Conservation (phyloP, 805 yeast species). For the Metschnikowia gelsemii region DNA sequence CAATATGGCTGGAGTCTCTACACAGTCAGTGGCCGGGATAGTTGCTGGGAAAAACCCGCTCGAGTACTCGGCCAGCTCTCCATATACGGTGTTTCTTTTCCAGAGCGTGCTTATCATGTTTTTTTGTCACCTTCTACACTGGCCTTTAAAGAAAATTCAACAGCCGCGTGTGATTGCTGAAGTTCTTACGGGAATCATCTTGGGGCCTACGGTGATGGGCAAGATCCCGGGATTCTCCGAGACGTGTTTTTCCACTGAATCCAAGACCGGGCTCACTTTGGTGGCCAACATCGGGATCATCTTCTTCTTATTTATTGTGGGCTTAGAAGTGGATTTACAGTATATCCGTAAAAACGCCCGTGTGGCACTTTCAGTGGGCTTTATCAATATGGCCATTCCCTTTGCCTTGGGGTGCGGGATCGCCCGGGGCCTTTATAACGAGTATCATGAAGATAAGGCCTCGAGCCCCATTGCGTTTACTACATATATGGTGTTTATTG, state of each 20-base stretch:
- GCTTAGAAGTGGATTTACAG: slow-evolving; percentile 71
- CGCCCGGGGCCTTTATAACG: slow-evolving; percentile 63
- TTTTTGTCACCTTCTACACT: slow-evolving; percentile 58
- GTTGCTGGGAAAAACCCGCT: slow-evolving; percentile 73
- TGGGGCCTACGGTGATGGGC: slow-evolving; percentile 78
- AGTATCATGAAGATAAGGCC: slow-evolving; percentile 40
- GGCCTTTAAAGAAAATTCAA: slow-evolving; percentile 57
- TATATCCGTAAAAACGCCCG: slow-evolving; percentile 60
- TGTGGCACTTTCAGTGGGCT: slow-evolving; percentile 67
- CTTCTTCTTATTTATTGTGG: slow-evolving; percentile 71
- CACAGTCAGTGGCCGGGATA: slow-evolving; percentile 58
- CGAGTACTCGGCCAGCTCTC: slow-evolving; percentile 54
- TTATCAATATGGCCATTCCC: slow-evolving; percentile 72
- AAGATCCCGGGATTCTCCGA: slow-evolving; percentile 64
- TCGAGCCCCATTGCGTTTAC: slow-evolving; percentile 53
- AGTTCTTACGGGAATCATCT: slow-evolving; percentile 69
- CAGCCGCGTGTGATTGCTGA: slow-evolving; percentile 85
- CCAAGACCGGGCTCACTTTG: slow-evolving; percentile 62
- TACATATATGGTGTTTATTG: slow-evolving; percentile 75
- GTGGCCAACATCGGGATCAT: slow-evolving; percentile 76
- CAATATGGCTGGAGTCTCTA: slow-evolving; percentile 33
- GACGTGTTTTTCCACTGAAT: slow-evolving; percentile 61
- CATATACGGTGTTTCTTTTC: slow-evolving; percentile 67
- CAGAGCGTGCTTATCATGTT: slow-evolving; percentile 63
- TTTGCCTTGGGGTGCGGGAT: slow-evolving; percentile 77